Base-by-base conservation (phyloP, 2,329 filamentous ascomycete species). In the Neobulgaria alba region DNA sequence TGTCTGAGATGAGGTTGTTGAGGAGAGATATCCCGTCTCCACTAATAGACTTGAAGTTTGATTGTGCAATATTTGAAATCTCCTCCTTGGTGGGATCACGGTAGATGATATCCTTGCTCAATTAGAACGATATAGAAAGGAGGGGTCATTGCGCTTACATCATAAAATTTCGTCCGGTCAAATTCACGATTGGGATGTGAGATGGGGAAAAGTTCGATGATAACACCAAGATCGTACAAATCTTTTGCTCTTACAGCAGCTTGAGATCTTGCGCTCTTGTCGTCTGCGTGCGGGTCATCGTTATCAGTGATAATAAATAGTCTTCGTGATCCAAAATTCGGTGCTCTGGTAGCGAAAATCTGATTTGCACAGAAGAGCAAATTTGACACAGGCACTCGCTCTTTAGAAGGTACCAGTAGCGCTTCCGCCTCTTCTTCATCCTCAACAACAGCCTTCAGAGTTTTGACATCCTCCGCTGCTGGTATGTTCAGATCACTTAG, bases 251-350 rank as follows among this genome's bases (percentile, higher is more conserved):
- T 77, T 4, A 92, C 86, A 5, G 85, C 81, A 3, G 92, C 86
- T 26, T 83, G 78, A 10, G 83, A 82, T 38, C 82, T 79, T 20
- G 82, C 69, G 5, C 73, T 69, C 62, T 89, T 92, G 58, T 85
- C 80, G 14, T 74, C 69, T 0, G 68, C 66, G 58, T 93, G 85
- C 3, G 92, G 92, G 49, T 88, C 74, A 59, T 96, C 92, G 49
- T 94, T 86, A 61, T 96, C 88, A 0, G 92, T 96, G 41, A 98
- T 86, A 48, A 98, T 78, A 63, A 98, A 98, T n/a, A 98, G 66
- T 23, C 92, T 77, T 46, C 90, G 73, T 4, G 90, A 96, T 3
- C 86, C 82, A 61, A 96, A 96, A 57, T 95, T 96, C 14, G 92
- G 80, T 0, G 92, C 89, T 60, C 85, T 94, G 3, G 86, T 95